Evolutionary conservation across 2,329 filamentous ascomycete species (phyloP), one percentile per base, ranked within the genome.

Genomic region (Moelleriella libera): DNA sequence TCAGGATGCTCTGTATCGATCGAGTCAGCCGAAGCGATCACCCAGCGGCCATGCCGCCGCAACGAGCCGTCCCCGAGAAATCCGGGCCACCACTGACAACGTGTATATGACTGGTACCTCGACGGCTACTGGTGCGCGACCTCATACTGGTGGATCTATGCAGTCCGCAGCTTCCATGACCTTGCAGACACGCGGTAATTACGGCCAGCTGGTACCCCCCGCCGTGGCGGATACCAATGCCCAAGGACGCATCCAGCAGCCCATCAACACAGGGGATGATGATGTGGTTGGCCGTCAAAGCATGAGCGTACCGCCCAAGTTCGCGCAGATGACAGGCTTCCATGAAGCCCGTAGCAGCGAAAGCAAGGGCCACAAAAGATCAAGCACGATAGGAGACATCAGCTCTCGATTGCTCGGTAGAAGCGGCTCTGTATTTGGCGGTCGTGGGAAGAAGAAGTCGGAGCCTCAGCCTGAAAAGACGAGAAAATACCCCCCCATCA

Each of bases 161-260:
- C 75, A 80, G 50, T 84, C 83, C 21, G 72, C 71, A 41, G 72
- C 60, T 62, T 75, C 92, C 45, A 83, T 85, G 53, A 87, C 82
- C 45, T 57, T 71, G 37, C 60, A 68, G 60, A 54, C 79, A 75
- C 85, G 62, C 83, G 85, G 49, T 45, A 65, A 62, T 44, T 96
- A 97, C 63, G 87, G 87, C 53, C 87, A 94, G 64, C 92, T 90
- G 45, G 82, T 82, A 43, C 87, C 88, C 48, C 89, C 92, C 31
- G 80, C 88, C 44, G 82, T 96, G 50, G 88, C 88, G 45, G 83
- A 85, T 55, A 92, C 88, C 46, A 95, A 92, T 63, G 88, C 78
- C 4, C 85, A 95, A 62, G 90, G 88, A 52, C 85, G 85, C 52
- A 88, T 97, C 57, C 85, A 92, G 54, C 90, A 95, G 61, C 85